A percentile compares a stretch with the other conserved stretches of the same genome.
Evolutionary conservation across 805 yeast genomes (phyloP).

Genomic region (Yamadazyma phyllophila): DNA sequence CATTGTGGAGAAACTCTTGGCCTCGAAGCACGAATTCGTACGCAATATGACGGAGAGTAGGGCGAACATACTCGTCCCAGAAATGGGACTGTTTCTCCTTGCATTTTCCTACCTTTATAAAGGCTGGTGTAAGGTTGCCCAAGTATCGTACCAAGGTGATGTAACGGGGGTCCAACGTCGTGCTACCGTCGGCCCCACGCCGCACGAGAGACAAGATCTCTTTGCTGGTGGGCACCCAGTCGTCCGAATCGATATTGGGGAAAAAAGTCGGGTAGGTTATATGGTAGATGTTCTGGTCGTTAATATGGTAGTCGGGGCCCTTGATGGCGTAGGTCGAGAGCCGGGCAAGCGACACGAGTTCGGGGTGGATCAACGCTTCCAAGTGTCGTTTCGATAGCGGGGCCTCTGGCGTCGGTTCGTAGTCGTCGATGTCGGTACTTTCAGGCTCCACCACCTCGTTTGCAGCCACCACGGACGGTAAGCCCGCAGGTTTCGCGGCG

Average conservation of each 20-base stretch:
- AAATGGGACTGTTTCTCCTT: conserved; percentile 15
- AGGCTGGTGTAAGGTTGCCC: neutral
- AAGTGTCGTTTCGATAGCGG: neutral
- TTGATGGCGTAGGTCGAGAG: conserved; percentile 42
- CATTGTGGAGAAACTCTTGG: neutral
- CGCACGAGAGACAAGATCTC: conserved; percentile 1
- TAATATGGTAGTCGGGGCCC: conserved; percentile 34
- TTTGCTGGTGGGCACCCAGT: conserved; percentile 30
- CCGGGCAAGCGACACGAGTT: conserved; percentile 34
- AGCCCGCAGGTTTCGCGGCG: neutral
- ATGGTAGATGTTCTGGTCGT: conserved; percentile 43
- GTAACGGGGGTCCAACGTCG: neutral
- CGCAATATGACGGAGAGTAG: conserved; percentile 27
- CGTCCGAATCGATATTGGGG: conserved; percentile 41
- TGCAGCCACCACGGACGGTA: neutral
- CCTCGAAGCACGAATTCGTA: conserved; percentile 24
- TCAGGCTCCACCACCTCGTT: neutral
- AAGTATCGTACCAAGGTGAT: neutral
- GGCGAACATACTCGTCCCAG: conserved; percentile 29
- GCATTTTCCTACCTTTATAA: conserved; percentile 2
- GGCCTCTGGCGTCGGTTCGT: neutral
- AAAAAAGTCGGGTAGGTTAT: conserved; percentile 44
- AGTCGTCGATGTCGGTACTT: neutral
- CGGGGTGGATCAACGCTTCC: conserved; percentile 30
- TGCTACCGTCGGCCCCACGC: neutral